A percentile compares a stretch with the other conserved stretches of the same genome.
phyloP scores from a whole-genome alignment of 768 basidiomycete species.

The Mycena galericulata region DNA sequence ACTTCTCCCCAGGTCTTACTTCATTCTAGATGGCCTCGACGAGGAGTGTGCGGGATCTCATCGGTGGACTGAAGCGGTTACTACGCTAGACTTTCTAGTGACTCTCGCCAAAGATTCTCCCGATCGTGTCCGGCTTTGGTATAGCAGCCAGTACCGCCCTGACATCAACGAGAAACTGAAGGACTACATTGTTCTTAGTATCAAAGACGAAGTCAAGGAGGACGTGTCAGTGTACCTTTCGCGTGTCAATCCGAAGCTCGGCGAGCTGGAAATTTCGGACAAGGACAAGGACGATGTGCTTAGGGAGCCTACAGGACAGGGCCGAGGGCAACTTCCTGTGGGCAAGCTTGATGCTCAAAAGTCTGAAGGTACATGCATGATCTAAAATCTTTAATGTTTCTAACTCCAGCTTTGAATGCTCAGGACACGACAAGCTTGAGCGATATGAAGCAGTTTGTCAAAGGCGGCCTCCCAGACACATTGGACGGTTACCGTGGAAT shows the following conservation, averaged over 20 bases:
- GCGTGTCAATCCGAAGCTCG: slow-evolving; percentile 18
- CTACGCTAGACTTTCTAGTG: slow-evolving; percentile 32
- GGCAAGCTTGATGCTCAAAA: slow-evolving; percentile 10
- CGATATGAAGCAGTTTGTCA: slow-evolving; percentile 36
- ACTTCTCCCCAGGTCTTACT: slow-evolving; percentile 29
- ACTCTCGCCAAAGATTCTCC: slow-evolving; percentile 28
- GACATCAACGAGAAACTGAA: slow-evolving; percentile 31
- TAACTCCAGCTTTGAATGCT: neutral
- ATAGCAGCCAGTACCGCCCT: slow-evolving; percentile 37
- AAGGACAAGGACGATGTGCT: slow-evolving; percentile 12
- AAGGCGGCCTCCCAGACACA: slow-evolving; percentile 27
- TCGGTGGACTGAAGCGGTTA: slow-evolving; percentile 34
- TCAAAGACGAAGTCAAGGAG: slow-evolving; percentile 23
- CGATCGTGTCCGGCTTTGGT: slow-evolving; percentile 40
- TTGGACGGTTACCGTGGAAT: slow-evolving; percentile 33
- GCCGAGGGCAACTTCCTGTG: slow-evolving; percentile 40
- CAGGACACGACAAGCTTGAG: slow-evolving; percentile 28
- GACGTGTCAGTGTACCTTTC: slow-evolving; percentile 33
- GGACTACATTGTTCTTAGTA: slow-evolving; percentile 24
- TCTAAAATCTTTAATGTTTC: too few species aligned
- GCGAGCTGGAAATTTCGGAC: slow-evolving; percentile 13
- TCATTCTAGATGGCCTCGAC: slow-evolving; percentile 45
- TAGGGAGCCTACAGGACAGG: slow-evolving; percentile 16
- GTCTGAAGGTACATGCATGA: neutral
- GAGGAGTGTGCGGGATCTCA: slow-evolving; percentile 31